Percentiles rank a stretch among this genome's conserved stretches.
These are phyloP conservation scores for Cubamyces sp. DNA, from an alignment of 768 basidiomycete species.

Conservation along the genomic window DNA sequence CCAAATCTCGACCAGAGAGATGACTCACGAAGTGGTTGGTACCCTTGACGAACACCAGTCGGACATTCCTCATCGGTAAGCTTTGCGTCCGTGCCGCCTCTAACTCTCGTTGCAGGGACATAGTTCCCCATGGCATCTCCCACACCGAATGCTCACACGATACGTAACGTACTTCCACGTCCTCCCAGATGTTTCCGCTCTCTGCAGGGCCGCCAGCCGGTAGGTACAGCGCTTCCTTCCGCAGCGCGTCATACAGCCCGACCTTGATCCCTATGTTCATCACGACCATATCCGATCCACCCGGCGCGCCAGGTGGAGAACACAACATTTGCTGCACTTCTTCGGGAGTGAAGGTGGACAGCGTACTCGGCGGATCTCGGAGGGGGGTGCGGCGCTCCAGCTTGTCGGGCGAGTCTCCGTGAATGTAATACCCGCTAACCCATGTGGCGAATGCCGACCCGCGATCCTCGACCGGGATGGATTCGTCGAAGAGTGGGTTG, in stretches of 20 bases:
- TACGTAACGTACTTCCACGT: slow-evolving; percentile 14
- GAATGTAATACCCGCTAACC: slow-evolving; percentile 18
- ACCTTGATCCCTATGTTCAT: slow-evolving; percentile 12
- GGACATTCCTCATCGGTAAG: slow-evolving; percentile 1
- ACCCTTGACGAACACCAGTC: slow-evolving; percentile 6
- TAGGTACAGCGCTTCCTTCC: slow-evolving; percentile 12
- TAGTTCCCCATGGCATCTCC: neutral
- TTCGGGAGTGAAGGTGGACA: slow-evolving; percentile 18
- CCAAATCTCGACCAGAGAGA: too few species aligned
- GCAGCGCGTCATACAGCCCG: slow-evolving; percentile 7
- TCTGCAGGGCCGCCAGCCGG: neutral
- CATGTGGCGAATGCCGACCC: neutral
- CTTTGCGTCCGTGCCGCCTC: slow-evolving; percentile 3
- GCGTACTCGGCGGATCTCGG: slow-evolving; percentile 15
- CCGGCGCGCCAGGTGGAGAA: slow-evolving; percentile 7
- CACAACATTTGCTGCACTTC: slow-evolving; percentile 11
- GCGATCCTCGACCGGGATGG: neutral
- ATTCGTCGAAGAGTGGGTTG: slow-evolving; percentile 2
- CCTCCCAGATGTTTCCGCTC: neutral
- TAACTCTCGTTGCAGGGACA: slow-evolving; percentile 6
- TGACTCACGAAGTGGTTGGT: slow-evolving; percentile 22
- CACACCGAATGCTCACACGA: slow-evolving; percentile 14
- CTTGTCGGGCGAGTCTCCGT: slow-evolving; percentile 13
- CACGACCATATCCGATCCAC: slow-evolving; percentile 24
- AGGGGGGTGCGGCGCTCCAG: slow-evolving; percentile 18